Conservation (phyloP, 257 asterid species). For the Fraxinus quadrangulata region DNA sequence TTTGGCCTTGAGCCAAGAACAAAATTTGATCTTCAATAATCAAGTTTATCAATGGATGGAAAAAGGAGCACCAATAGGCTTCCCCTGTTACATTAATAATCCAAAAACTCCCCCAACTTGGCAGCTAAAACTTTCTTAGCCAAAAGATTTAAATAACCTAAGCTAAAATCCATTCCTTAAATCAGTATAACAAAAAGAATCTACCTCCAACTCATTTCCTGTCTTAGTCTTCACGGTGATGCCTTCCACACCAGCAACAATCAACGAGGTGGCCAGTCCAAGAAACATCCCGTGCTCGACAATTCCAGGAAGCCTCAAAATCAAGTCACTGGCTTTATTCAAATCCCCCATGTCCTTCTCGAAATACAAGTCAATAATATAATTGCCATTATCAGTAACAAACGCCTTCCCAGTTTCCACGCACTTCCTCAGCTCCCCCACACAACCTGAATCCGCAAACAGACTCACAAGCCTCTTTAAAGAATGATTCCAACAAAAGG, state of each 20-base stretch:
- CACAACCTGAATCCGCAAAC: slow-evolving; percentile 55
- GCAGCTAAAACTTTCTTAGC: slow-evolving; percentile 20
- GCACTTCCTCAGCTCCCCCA: slow-evolving; percentile 46
- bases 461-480: slow-evolving; percentile 46
- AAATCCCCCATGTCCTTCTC: slow-evolving; percentile 64
- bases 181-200: slow-evolving; percentile 40
- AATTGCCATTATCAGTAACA: slow-evolving; percentile 67
- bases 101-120: slow-evolving; percentile 21
- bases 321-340: slow-evolving; percentile 54
- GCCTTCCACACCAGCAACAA: slow-evolving; percentile 61
- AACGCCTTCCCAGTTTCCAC: slow-evolving; percentile 31
- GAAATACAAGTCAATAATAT: slow-evolving; percentile 58
- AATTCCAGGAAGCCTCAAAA: slow-evolving; percentile 71
- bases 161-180: slow-evolving; percentile 45
- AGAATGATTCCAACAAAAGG: slow-evolving; percentile 64
- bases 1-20: slow-evolving; percentile 22
- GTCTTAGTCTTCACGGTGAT: slow-evolving; percentile 52
- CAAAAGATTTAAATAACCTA: slow-evolving; percentile 2
- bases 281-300: slow-evolving; percentile 72
- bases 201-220: slow-evolving; percentile 40
- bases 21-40: slow-evolving; percentile 15
- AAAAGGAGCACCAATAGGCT: slow-evolving; percentile 26
- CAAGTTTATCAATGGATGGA: slow-evolving; percentile 27
- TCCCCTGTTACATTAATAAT: slow-evolving; percentile 22
- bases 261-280: slow-evolving; percentile 58